Evolutionary conservation across 108 stramenopile genomes (phyloP), one percentile per base, ranked within the genome.

Genomic region (Conticribra guillardii): DNA sequence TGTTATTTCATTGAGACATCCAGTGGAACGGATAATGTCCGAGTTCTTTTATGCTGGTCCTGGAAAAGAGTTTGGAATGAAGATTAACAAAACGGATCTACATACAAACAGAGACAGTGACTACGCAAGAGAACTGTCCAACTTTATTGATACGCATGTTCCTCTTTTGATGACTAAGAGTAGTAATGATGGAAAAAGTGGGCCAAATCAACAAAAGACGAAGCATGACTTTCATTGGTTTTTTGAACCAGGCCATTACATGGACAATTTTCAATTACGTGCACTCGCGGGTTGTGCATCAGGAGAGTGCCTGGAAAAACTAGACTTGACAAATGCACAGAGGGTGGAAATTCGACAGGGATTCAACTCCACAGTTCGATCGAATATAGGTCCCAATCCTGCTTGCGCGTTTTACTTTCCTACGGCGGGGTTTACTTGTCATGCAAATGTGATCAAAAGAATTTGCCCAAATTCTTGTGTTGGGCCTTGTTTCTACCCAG

Each of bases 181-280:
- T n/a, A n/a, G n/a, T n/a, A n/a, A n/a, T n/a, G n/a, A n/a, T n/a
- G n/a, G n/a, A n/a, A 53, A 67, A 29, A 54, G 66, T 9, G 49
- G 57, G 32, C 52, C 32, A 5, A 27, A 27, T 30, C 37, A 1
- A 0, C 32, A 41, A 2, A 53, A 11, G 2, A 18, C 8, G 45
- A 54, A 30, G 41, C 45, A 48, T 49, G 56, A 60, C 2, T 49
- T 16, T 29, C 49, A 22, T 29, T 59, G 50, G 45, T 45, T 29
- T 59, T 74, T 74, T 21, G 34, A 1, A 22, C 8, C 8, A 11
- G 37, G 64, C 16, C 29, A 19, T 45, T 74, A 74, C 58, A 58
- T 45, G 16, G 56, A 74, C 32, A 74, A 74, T 54, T 74, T 74
- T 41, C 73, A 74, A 30, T 28, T 74, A 18, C 63, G 73, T 2